A percentile compares a stretch with the other conserved stretches of the same genome.
Conservation (phyloP, 2,329 filamentous ascomycete species). For the Microsporum audouinii region DNA sequence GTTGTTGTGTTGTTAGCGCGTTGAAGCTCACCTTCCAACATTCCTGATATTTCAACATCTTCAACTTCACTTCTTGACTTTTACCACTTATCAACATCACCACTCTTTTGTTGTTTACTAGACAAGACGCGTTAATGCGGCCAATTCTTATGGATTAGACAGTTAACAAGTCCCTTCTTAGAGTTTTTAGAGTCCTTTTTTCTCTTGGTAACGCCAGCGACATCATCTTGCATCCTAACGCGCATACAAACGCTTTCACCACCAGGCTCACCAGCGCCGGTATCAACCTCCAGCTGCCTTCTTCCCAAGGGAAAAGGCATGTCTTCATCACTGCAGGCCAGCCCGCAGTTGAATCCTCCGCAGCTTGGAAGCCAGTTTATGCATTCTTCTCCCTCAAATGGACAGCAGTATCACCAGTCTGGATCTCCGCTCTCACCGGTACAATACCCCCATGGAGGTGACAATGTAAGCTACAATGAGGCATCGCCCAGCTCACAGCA, state of each 20-base stretch:
- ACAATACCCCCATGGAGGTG: conserved; percentile 39
- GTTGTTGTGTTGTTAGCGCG: background rate
- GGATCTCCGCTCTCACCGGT: conserved; percentile 28
- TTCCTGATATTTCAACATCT: background rate
- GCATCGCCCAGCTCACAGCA: conserved; percentile 14
- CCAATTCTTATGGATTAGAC: conserved; percentile 1
- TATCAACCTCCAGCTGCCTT: conserved; percentile 10
- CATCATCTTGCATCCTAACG: conserved; percentile 3
- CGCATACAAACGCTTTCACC: background rate
- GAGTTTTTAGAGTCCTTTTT: background rate
- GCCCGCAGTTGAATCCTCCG: conserved; percentile 44
- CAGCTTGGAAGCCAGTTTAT: conserved; percentile 36
- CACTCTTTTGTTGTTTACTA: conserved; percentile 13
- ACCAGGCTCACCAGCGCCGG: background rate
- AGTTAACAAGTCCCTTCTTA: background rate
- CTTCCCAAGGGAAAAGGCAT: conserved; percentile 35
- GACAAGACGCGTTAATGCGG: background rate
- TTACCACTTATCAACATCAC: background rate
- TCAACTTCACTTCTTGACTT: background rate
- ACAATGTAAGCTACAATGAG: background rate
- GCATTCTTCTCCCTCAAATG: conserved; percentile 24
- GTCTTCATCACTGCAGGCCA: conserved; percentile 54
- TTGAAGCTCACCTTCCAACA: background rate
- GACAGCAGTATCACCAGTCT: background rate
- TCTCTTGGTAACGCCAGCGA: conserved; percentile 3